Evolutionary conservation across 805 yeast species (phyloP), one percentile per base, ranked within the genome.

Genomic region (Teunomyces panamensis): DNA sequence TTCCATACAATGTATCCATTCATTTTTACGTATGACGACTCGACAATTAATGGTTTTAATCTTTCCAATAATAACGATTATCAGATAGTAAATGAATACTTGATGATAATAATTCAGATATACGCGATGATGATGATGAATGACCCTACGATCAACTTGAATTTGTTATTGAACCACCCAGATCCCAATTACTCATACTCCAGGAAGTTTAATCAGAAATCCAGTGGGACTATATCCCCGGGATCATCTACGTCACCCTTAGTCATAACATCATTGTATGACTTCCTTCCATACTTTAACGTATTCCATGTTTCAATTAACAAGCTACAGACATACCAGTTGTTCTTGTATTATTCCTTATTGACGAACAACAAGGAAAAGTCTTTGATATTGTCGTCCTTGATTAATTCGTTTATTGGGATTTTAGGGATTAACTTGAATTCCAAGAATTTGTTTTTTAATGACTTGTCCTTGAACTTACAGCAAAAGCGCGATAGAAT

Each of bases 111-210:
- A 54, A 74, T 63, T n/a, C 73, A 79, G 49, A 68, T 79, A 11
- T 79, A 79, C 56, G 74, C 81, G 30, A 77, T 80, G 64, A 59
- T 80, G 24, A 73, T 75, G 65, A 71, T 80, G 63, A 79, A 77
- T 54, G 71, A 79, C 63, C 73, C 78, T 56, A 56, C 72, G 49
- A 58, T 69, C 60, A 62, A 71, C 62, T 53, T 78, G 66, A 67
- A 71, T 50, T 53, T 71, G 43, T 53, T 71, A 14, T 57, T 73
- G 44, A 73, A 70, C 47, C 77, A 72, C 51, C 48, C 63, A 0
- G 58, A 60, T 35, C 76, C 75, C 5, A 58, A 58, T 39, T 72
- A 65, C 39, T 41, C 54, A 13, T 51, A 48, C 17, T 41, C 42
- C 33, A 36, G 44, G n/a, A 45, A 41, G 27, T 17, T 26, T 17